A percentile compares a stretch with the other conserved stretches of the same genome.
Conservation (phyloP, 352 stramenopile species). For the Pythium folliculosum region DNA sequence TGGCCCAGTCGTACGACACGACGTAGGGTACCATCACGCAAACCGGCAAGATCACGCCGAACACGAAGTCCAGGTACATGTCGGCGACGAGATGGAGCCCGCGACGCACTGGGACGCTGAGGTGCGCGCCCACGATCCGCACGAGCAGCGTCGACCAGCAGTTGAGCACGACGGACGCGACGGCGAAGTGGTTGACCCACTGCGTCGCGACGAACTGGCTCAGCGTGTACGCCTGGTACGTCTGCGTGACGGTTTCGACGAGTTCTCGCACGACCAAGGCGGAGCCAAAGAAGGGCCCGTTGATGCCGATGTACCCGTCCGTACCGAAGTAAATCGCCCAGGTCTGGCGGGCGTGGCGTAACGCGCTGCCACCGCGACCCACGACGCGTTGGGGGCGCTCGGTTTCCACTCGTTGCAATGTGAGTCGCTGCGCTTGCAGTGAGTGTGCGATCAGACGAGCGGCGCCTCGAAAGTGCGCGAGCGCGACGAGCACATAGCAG, state of each 20-base stretch:
- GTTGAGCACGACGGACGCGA: constrained; percentile 2
- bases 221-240: not conserved
- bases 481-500: not conserved
- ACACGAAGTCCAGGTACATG: constrained; percentile 21
- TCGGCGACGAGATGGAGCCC: not conserved
- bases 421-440: not conserved
- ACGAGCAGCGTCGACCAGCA: not conserved
- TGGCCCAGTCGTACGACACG: constrained; percentile 4
- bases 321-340: not conserved
- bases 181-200: constrained; percentile 16
- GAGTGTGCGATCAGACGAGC: not conserved
- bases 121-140: not conserved
- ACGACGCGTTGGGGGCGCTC: too few relatives aligned
- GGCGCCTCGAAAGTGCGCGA: not conserved
- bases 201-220: not conserved
- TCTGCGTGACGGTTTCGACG: not conserved
- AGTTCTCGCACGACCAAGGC: not conserved
- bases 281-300: not conserved
- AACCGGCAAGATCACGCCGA: constrained; percentile 16
- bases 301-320: not conserved
- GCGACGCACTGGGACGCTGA: not conserved
- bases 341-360: too few relatives aligned
- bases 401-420: not conserved
- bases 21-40: constrained; percentile 18
- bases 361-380: not conserved